A percentile compares a stretch with the other conserved stretches of the same genome.
Conservation (phyloP, 176 grass and related monocot genomes). For the Rhipidocladum racemiflorum region DNA sequence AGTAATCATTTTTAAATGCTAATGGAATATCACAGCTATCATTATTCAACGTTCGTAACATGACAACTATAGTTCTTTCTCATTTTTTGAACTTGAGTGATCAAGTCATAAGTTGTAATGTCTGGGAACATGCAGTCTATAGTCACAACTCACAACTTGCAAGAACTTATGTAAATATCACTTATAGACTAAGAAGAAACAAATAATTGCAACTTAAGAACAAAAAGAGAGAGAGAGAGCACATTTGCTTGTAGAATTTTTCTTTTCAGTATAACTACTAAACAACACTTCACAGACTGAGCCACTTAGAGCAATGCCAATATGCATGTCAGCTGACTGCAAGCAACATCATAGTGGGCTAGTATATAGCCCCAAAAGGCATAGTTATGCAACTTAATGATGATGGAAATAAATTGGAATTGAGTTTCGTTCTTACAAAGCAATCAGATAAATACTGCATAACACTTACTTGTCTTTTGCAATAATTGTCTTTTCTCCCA, state of each 20-base stretch:
- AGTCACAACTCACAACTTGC: neutral
- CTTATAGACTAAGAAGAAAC: neutral
- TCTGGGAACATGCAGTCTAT: neutral
- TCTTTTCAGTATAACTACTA: neutral
- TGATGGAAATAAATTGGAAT: neutral
- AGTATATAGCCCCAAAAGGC: neutral
- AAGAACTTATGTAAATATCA: neutral
- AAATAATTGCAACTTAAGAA: neutral
- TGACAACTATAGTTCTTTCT: neutral
- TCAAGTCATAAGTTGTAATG: conserved; percentile 5
- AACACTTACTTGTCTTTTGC: conserved; percentile 81
- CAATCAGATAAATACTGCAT: neutral
- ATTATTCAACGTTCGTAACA: neutral
- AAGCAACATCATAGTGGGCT: neutral
- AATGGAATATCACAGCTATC: neutral
- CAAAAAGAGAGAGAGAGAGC: neutral
- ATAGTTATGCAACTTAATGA: conserved; percentile 2
- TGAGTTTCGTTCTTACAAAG: neutral
- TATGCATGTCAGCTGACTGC: neutral
- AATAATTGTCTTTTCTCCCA: conserved; percentile 89
- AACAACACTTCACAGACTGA: neutral
- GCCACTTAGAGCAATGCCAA: neutral
- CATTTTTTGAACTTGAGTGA: neutral
- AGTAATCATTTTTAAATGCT: neutral
- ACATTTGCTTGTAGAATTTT: neutral